Evolutionary conservation across 2,329 filamentous ascomycete genomes (phyloP).

Genomic region (Penicillium janthinellum): DNA sequence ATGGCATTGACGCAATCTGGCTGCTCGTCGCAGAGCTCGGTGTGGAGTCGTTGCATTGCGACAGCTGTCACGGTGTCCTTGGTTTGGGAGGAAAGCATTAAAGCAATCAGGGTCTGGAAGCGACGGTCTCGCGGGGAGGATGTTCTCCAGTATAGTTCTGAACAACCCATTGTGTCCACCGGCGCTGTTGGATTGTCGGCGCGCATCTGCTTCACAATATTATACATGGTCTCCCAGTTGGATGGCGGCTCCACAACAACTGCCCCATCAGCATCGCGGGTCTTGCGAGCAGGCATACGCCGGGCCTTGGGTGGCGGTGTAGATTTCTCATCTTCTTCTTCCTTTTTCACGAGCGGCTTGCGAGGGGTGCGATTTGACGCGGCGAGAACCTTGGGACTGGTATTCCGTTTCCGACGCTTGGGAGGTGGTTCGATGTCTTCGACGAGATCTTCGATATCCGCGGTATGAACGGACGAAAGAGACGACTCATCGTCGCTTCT

Average conservation of each 20-base stretch:
- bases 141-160: slow-evolving; percentile 47
- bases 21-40: slow-evolving; percentile 59
- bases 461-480: slow-evolving; percentile 39
- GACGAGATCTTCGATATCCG: slow-evolving; percentile 62
- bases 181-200: slow-evolving; percentile 69
- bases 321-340: slow-evolving; percentile 25
- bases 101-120: slow-evolving; percentile 81
- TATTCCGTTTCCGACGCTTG: slow-evolving; percentile 54
- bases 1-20: slow-evolving; percentile 8
- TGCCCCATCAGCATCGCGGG: slow-evolving; percentile 41
- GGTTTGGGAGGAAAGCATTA: slow-evolving; percentile 92
- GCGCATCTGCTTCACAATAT: slow-evolving; percentile 75
- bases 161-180: slow-evolving; percentile 98
- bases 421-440: slow-evolving; percentile 32
- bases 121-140: slow-evolving; percentile 61
- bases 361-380: slow-evolving; percentile 20
- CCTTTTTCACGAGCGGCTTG: slow-evolving; percentile 18
- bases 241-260: slow-evolving; percentile 61
- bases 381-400: slow-evolving; percentile 30
- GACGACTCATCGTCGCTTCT: slow-evolving; percentile 35
- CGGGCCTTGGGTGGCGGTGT: slow-evolving; percentile 38
- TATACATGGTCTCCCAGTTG: slow-evolving; percentile 84
- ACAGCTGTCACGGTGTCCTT: slow-evolving; percentile 88
- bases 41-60: slow-evolving; percentile 77
- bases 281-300: slow-evolving; percentile 44